Evolutionary conservation across 495 filamentous ascomycete species (phyloP).

Genomic region (Penicillium daleae): DNA sequence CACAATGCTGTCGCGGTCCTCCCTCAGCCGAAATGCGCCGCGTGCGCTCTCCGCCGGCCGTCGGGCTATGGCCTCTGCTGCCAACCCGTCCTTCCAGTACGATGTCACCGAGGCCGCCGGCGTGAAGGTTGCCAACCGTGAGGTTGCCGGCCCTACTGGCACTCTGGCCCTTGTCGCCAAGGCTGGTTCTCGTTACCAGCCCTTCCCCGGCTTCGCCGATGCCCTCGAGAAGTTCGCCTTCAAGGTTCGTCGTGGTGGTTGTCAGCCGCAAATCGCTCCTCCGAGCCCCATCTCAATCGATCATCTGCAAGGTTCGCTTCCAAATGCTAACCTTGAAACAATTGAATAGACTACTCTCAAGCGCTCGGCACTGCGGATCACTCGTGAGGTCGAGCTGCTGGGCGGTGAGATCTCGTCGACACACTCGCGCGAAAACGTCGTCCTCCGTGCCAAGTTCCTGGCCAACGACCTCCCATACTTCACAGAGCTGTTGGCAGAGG

Average conservation of each 20-base stretch:
- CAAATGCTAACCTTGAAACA: slow-evolving; percentile 4
- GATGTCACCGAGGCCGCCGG: slow-evolving; percentile 81
- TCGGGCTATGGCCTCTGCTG: slow-evolving; percentile 80
- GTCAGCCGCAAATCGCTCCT: background rate
- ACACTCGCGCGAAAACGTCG: slow-evolving; percentile 89
- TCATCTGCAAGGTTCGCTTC: background rate
- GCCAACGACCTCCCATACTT: slow-evolving; percentile 97
- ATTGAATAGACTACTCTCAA: slow-evolving; percentile 74
- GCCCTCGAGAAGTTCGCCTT: slow-evolving; percentile 93
- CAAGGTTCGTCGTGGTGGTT: slow-evolving; percentile 69
- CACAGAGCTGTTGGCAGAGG: slow-evolving; percentile 90
- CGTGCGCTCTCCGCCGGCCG: slow-evolving; percentile 66
- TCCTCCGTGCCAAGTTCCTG: slow-evolving; percentile 91
- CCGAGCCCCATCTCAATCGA: slow-evolving; percentile 16
- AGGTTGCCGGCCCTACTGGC: slow-evolving; percentile 83
- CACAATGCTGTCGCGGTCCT: slow-evolving; percentile 84
- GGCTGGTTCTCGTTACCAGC: slow-evolving; percentile 90
- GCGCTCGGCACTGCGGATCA: slow-evolving; percentile 87
- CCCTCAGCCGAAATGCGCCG: slow-evolving; percentile 75
- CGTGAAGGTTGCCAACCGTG: slow-evolving; percentile 88
- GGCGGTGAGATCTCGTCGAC: slow-evolving; percentile 82
- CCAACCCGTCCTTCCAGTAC: slow-evolving; percentile 82
- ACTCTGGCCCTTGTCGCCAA: slow-evolving; percentile 89
- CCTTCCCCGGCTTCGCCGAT: slow-evolving; percentile 83
- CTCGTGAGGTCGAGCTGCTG: slow-evolving; percentile 91